Percentiles rank a stretch among this genome's conserved stretches.
phyloP scores from a whole-genome alignment of 139 green algal genomes.

The Coccomyxa sp. region DNA sequence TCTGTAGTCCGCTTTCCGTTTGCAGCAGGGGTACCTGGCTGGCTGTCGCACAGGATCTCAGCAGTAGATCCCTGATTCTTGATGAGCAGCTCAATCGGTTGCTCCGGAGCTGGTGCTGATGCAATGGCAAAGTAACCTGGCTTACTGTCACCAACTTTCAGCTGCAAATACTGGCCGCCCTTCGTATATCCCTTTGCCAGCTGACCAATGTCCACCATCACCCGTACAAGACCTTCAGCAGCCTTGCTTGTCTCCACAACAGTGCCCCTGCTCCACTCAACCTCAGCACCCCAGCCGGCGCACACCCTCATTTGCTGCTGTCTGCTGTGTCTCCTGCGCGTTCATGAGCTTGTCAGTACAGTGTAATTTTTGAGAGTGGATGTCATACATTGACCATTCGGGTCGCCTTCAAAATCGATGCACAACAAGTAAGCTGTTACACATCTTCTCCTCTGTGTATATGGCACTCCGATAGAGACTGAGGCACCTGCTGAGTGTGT shows the following conservation, averaged over 20 bases:
- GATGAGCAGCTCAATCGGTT: constrained; percentile 60
- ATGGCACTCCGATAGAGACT: no score
- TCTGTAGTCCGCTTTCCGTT: not conserved
- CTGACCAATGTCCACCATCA: constrained; percentile 58
- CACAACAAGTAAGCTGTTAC: no score
- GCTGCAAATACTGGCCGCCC: constrained; percentile 82
- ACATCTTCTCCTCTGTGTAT: no score
- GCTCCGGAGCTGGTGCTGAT: constrained; percentile 56
- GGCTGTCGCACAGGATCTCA: not conserved
- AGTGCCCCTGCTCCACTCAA: constrained; percentile 54
- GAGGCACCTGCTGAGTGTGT: no score
- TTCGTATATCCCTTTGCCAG: constrained; percentile 63
- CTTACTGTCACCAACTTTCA: constrained; percentile 70
- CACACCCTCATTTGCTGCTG: constrained; percentile 16
- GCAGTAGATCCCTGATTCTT: constrained; percentile 31
- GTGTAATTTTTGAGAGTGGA: no score
- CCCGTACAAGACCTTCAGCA: not conserved
- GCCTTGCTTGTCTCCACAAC: constrained; percentile 5
- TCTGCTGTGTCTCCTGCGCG: not conserved
- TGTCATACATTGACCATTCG: no score
- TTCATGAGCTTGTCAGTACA: not conserved
- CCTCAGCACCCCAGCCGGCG: constrained; percentile 58
- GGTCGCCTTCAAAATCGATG: no score
- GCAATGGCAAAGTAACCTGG: constrained; percentile 89
- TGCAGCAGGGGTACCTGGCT: not conserved